phyloP scores from a whole-genome alignment of 148 eudicot species.

The Dianthus caryophyllus region DNA sequence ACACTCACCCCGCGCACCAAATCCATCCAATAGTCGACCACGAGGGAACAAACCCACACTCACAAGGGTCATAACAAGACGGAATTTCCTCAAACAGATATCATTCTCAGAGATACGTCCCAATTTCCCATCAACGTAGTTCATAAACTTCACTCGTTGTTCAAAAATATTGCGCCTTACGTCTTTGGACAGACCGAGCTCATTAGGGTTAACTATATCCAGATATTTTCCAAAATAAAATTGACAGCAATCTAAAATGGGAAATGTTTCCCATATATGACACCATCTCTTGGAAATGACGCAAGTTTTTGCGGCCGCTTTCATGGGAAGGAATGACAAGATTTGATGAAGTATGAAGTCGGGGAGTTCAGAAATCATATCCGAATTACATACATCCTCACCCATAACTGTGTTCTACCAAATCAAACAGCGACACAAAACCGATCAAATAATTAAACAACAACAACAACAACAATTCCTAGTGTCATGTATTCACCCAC shows the following conservation, averaged over 20 bases:
- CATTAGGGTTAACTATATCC: constrained; percentile 24
- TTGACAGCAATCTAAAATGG: constrained; percentile 21
- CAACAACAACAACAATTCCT: too few relatives aligned
- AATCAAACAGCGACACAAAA: too few relatives aligned
- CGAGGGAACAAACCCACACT: constrained; percentile 18
- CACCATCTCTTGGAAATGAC: constrained; percentile 24
- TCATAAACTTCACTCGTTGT: constrained; percentile 23
- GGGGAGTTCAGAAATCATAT: constrained; percentile 22
- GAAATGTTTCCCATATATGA: constrained; percentile 23
- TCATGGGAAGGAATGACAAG: constrained; percentile 18
- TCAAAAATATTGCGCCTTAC: constrained; percentile 13
- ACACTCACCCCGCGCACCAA: constrained; percentile 17
- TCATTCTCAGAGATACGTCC: constrained; percentile 8
- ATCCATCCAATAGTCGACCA: constrained; percentile 22
- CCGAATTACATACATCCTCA: constrained; percentile 4
- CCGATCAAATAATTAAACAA: too few relatives aligned
- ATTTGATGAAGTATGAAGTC: constrained; percentile 25
- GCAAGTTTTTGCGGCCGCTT: constrained; percentile 20
- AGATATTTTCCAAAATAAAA: constrained; percentile 17
- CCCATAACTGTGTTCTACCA: constrained; percentile 14
- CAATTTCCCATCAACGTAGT: constrained; percentile 17
- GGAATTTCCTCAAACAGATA: constrained; percentile 15
- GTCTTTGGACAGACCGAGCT: constrained; percentile 22
- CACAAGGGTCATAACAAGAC: constrained; percentile 23
- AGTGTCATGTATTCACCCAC: too few relatives aligned